A percentile compares a stretch with the other conserved stretches of the same genome.
Evolutionary conservation across 2,329 filamentous ascomycete genomes (phyloP).

Genomic region (Tolypocladium paradoxum): DNA sequence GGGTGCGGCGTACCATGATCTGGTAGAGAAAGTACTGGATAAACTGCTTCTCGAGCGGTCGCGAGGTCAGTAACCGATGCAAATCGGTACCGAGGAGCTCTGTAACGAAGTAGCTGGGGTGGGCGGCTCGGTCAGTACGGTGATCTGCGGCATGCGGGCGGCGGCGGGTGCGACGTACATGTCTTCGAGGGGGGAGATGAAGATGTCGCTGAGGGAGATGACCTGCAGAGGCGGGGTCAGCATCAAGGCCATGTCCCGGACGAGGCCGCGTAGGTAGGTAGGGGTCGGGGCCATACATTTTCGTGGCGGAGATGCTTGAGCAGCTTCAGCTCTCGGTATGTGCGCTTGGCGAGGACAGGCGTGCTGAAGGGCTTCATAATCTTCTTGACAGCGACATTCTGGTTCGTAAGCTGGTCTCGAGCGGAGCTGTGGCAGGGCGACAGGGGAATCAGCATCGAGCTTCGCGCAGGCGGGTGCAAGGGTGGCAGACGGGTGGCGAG

Average conservation of each 20-base stretch:
- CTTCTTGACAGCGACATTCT: constrained; percentile 98
- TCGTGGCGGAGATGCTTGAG: constrained; percentile 95
- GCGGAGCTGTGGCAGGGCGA: constrained; percentile 58
- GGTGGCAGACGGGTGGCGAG: background rate
- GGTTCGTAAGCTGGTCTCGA: constrained; percentile 91
- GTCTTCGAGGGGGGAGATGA: constrained; percentile 97
- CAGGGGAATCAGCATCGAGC: background rate
- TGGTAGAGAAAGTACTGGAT: constrained; percentile 99
- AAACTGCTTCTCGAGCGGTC: constrained; percentile 97
- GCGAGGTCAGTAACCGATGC: constrained; percentile 86
- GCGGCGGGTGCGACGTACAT: constrained; percentile 52
- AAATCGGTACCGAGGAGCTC: constrained; percentile 95
- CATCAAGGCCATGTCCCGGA: background rate
- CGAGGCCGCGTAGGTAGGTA: background rate
- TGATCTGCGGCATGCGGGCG: constrained; percentile 2
- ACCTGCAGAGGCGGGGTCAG: constrained; percentile 43
- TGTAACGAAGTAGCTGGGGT: constrained; percentile 83
- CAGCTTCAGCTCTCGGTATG: constrained; percentile 93
- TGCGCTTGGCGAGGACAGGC: constrained; percentile 94
- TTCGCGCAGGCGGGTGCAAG: too few relatives aligned
- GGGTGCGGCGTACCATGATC: constrained; percentile 62
- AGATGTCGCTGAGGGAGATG: constrained; percentile 97
- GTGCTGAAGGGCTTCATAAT: constrained; percentile 99
- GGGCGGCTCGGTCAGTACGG: constrained; percentile 9
- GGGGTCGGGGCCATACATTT: constrained; percentile 53